Percentiles rank a stretch among this genome's conserved stretches.
Evolutionary conservation across 2,329 filamentous ascomycete species (phyloP).

Genomic region (Ascochyta lentis): DNA sequence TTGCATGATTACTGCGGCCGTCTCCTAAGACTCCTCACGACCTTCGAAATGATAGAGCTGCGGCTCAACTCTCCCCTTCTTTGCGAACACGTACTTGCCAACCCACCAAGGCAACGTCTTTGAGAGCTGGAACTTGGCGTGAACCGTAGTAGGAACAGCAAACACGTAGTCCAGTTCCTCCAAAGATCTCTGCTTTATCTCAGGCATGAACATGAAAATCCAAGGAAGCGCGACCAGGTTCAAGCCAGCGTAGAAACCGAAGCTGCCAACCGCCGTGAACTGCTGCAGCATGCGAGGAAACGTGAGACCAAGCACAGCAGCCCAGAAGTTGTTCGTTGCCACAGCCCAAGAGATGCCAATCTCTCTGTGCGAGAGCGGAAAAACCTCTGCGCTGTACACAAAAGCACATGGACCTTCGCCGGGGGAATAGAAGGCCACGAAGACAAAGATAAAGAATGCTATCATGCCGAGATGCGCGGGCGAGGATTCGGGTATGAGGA

Average conservation of each 20-base stretch:
- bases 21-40: no score
- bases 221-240: slow-evolving; percentile 66
- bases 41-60: slow-evolving; percentile 44
- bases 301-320: slow-evolving; percentile 54
- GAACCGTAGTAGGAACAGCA: slow-evolving; percentile 50
- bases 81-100: slow-evolving; percentile 50
- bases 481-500: no score
- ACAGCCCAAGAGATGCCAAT: slow-evolving; percentile 70
- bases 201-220: slow-evolving; percentile 62
- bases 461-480: neutral
- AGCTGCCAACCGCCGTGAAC: slow-evolving; percentile 58
- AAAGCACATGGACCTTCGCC: slow-evolving; percentile 52
- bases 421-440: slow-evolving; percentile 16
- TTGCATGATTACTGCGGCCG: no score
- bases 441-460: slow-evolving; percentile 9
- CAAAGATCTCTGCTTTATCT: slow-evolving; percentile 40
- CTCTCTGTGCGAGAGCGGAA: slow-evolving; percentile 70
- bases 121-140: slow-evolving; percentile 43
- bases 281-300: slow-evolving; percentile 62
- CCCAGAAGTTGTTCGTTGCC: slow-evolving; percentile 61
- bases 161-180: slow-evolving; percentile 60
- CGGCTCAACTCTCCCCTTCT: slow-evolving; percentile 44
- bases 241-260: slow-evolving; percentile 64
- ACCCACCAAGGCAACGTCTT: slow-evolving; percentile 54
- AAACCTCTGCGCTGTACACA: slow-evolving; percentile 71